Base-by-base conservation (phyloP, 2,329 filamentous ascomycete species). In the Alternaria hordeiaustralica region DNA sequence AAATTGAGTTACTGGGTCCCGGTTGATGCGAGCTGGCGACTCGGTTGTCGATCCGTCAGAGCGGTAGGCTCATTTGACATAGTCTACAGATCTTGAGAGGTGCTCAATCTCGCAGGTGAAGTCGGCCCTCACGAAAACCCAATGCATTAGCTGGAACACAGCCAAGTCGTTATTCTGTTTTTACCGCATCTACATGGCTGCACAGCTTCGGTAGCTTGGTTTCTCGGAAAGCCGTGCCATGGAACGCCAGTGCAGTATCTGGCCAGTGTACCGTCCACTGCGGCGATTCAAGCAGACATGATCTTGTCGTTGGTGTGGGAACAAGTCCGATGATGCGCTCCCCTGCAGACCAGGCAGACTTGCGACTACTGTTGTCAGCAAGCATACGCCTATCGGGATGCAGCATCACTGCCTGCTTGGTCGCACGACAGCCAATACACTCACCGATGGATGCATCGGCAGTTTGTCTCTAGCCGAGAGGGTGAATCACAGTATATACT, bases 301-400 rank as follows among this genome's bases (percentile, higher is more conserved):
- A 45, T 63, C 23, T 49, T 49, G 45, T 15, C 36, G 25, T 61
- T 61, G 54, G 53, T 64, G 56, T 54, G 30, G 12, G 64, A 53
- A 56, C 8, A n/a, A 25, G 60, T 44, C 55, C 57, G 57, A 68
- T 66, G 64, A 71, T 58, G 64, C 64, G 56, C 63, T 64, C 58
- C 43, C 36, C 21, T 55, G 36, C 53, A 33, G 41, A 20, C 23
- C 33, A 25, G 25, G 28, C 12, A 21, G 21, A 15, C 18, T 49
- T 50, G 15, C 23, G 51, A 68, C 25, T 33, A 33, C 21, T 28
- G 43, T 53, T 33, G 20, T 60, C 63, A 62, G 60, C 43, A 51
- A 45, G 21, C 30, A 21, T 33, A 23, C 57, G 45, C 57, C 49
- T 61, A 60, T 65, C 57, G 60, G 55, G 51, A 61, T 62, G 15